Percentiles rank a stretch among this genome's conserved stretches.
Conservation (phyloP, 1,284 basidiomycete species). For the Microbotryum lychnidis-dioicae region DNA sequence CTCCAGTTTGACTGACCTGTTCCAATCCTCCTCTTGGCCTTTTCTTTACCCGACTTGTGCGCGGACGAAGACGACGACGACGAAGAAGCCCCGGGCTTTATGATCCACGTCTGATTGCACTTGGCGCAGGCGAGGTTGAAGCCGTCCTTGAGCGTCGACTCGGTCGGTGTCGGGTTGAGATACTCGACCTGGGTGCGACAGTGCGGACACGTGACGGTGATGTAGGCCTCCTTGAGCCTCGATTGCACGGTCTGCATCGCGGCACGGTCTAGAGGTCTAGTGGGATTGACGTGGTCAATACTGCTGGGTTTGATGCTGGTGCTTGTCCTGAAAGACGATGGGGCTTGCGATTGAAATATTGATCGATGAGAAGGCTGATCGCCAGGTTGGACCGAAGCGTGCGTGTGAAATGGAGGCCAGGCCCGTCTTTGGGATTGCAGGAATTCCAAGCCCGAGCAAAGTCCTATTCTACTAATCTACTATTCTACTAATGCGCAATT, state of each 20-base stretch:
- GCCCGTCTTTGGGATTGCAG: too few species aligned
- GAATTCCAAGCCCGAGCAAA: too few species aligned
- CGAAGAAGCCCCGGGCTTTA: constrained; percentile 32
- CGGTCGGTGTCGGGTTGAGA: constrained; percentile 57
- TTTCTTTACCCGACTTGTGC: background rate
- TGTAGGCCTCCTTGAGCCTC: constrained; percentile 2
- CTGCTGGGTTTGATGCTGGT: too few species aligned
- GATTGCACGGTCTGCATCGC: constrained; percentile 14
- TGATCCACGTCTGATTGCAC: constrained; percentile 53
- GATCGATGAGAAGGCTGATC: too few species aligned
- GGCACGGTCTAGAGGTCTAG: too few species aligned
- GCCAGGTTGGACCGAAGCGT: too few species aligned
- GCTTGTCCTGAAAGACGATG: too few species aligned
- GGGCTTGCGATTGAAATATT: too few species aligned
- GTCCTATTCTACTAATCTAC: too few species aligned
- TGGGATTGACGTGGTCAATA: too few species aligned
- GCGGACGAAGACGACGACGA: constrained; percentile 17
- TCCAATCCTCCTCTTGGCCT: constrained; percentile 34
- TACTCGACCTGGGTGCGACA: constrained; percentile 66
- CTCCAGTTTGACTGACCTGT: constrained; percentile 34
- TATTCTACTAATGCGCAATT: too few species aligned
- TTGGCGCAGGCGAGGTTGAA: constrained; percentile 36
- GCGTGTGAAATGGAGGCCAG: too few species aligned
- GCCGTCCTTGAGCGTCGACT: constrained; percentile 58
- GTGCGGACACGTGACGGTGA: constrained; percentile 45